Percentiles rank a stretch among this genome's conserved stretches.
Evolutionary conservation across 202 grass and related monocot species (phyloP).

Genomic region (Panicum hallii): DNA sequence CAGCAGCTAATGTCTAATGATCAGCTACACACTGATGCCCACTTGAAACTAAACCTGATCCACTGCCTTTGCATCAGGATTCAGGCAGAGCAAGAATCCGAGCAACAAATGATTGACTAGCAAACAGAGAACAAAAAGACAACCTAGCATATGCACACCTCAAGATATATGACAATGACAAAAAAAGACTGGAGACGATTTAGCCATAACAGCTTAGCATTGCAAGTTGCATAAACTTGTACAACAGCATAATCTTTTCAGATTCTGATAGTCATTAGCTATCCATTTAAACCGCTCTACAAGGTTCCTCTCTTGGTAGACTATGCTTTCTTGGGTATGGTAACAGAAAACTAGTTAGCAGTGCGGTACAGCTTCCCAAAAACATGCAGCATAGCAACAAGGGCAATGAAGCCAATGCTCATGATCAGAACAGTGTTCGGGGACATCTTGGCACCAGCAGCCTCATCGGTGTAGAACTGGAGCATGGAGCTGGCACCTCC

Average conservation of each 20-base stretch:
- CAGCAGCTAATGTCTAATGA: not conserved
- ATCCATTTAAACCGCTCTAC: slow-evolving; percentile 26
- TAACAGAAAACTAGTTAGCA: slow-evolving; percentile 35
- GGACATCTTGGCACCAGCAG: slow-evolving; percentile 84
- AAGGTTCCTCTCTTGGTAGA: slow-evolving; percentile 10
- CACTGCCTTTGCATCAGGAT: not conserved
- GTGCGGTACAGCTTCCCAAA: slow-evolving; percentile 82
- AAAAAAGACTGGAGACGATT: not conserved
- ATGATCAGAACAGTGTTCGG: slow-evolving; percentile 88
- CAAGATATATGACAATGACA: not conserved
- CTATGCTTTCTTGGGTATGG: not conserved
- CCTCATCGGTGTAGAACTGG: slow-evolving; percentile 96
- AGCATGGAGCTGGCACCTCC: slow-evolving; percentile 81
- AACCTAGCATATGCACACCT: not conserved
- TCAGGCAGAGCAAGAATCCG: not conserved
- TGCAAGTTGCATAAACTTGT: slow-evolving; percentile 34
- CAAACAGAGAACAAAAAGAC: not conserved
- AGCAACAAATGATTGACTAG: not conserved
- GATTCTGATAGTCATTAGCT: slow-evolving; percentile 26
- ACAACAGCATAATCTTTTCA: slow-evolving; percentile 21
- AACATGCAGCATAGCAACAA: slow-evolving; percentile 89
- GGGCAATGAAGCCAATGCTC: slow-evolving; percentile 86
- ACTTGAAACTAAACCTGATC: not conserved
- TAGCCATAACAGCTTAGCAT: not conserved
- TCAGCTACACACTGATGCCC: not conserved